Evolutionary conservation across 78 protist genomes (phyloP).

Genomic region (Anaeramoeba flamelloides): DNA sequence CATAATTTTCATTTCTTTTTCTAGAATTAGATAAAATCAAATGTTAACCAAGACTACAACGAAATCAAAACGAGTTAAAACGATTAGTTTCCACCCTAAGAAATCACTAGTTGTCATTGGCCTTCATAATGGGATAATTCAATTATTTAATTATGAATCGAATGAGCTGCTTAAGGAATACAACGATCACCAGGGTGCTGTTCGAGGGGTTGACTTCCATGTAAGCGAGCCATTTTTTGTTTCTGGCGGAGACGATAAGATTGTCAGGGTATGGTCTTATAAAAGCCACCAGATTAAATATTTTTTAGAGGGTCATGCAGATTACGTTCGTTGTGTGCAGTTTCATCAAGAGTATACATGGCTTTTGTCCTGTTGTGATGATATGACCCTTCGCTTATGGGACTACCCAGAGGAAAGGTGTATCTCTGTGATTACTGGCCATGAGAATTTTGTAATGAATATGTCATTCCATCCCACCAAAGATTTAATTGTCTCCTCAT

Average conservation of each 20-base stretch:
- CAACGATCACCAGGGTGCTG: constrained; percentile 7
- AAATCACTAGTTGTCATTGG: not conserved
- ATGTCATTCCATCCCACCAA: constrained; percentile 78
- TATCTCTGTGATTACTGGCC: constrained; percentile 41
- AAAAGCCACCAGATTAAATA: not conserved
- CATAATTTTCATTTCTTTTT: no score
- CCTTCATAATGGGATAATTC: not conserved
- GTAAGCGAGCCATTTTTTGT: not conserved
- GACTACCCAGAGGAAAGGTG: not conserved
- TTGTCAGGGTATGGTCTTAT: not conserved
- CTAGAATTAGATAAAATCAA: no score
- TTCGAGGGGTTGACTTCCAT: constrained; percentile 5
- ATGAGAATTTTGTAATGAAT: constrained; percentile 81
- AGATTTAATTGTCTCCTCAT: constrained; percentile 46
- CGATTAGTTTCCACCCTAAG: constrained; percentile 3
- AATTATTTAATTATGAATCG: not conserved
- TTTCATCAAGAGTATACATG: constrained; percentile 10
- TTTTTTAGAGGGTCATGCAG: not conserved
- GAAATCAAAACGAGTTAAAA: not conserved
- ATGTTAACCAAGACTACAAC: not conserved
- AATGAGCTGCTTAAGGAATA: not conserved
- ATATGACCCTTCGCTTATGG: not conserved
- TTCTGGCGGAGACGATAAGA: constrained; percentile 5
- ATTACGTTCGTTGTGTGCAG: constrained; percentile 10
- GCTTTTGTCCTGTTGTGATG: constrained; percentile 2